Conservation (phyloP, 2,329 filamentous ascomycete species). For the Lecanoromycetidae sp. region DNA sequence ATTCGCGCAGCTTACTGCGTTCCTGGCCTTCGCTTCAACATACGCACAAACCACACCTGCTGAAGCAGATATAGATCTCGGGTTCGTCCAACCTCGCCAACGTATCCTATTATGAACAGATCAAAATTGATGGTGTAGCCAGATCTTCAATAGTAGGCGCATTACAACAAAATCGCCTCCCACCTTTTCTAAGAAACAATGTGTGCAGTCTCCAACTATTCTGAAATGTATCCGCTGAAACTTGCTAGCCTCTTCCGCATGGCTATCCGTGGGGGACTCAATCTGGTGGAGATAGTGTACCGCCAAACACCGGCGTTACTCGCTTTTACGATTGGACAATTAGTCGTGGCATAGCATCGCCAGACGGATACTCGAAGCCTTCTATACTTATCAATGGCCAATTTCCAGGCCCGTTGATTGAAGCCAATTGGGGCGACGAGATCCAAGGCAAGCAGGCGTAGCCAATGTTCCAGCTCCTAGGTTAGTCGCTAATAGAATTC, state of each 20-base stretch:
- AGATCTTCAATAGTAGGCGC: too few relatives aligned
- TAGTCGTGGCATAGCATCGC: constrained; percentile 9
- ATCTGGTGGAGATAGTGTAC: constrained; percentile 9
- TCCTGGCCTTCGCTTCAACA: too few relatives aligned
- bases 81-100: too few relatives aligned
- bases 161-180: too few relatives aligned
- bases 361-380: constrained; percentile 15
- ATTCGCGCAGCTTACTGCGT: too few relatives aligned
- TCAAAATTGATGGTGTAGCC: too few relatives aligned
- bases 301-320: constrained; percentile 6
- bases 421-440: constrained; percentile 18
- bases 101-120: too few relatives aligned
- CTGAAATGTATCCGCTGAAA: constrained; percentile 8
- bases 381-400: constrained; percentile 14
- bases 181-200: too few relatives aligned
- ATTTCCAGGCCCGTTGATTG: constrained; percentile 15
- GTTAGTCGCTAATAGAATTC: background rate
- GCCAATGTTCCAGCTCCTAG: background rate
- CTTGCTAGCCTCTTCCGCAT: constrained; percentile 11
- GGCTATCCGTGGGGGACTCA: constrained; percentile 15
- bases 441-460: background rate
- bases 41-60: too few relatives aligned
- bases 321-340: constrained; percentile 15
- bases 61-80: too few relatives aligned
- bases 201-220: constrained; percentile 4